phyloP scores from a whole-genome alignment of 768 basidiomycete genomes.

The Xerocomellus amylosporus region DNA sequence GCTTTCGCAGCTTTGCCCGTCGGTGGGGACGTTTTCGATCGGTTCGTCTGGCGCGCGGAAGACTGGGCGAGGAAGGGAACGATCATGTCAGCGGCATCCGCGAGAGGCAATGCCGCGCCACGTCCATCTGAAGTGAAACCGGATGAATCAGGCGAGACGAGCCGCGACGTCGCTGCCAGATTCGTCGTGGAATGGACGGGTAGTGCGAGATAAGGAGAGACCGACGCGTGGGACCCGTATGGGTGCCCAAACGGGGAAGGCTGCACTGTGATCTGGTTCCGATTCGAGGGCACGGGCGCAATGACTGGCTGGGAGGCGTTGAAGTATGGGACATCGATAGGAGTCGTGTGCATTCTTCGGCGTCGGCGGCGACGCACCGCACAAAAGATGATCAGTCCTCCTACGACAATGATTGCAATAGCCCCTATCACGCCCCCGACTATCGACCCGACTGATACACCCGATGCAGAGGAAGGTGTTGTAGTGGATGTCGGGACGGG shows the following conservation, averaged over 20 bases:
- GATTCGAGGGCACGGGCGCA: neutral
- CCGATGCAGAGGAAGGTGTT: slow-evolving; percentile 9
- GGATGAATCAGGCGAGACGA: neutral
- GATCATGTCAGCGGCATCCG: slow-evolving; percentile 23
- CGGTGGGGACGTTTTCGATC: neutral
- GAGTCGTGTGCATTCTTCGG: neutral
- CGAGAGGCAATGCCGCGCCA: neutral
- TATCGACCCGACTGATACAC: slow-evolving; percentile 12
- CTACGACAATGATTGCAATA: slow-evolving; percentile 11
- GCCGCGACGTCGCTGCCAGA: neutral
- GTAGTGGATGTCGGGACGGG: slow-evolving; percentile 7
- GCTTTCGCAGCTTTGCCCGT: slow-evolving; percentile 6
- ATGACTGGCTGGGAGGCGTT: neutral
- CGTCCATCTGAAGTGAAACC: neutral
- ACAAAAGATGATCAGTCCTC: slow-evolving; percentile 11
- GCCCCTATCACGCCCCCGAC: slow-evolving; percentile 25
- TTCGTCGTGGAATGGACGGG: slow-evolving; percentile 14
- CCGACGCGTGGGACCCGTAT: neutral
- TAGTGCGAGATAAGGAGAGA: slow-evolving; percentile 1
- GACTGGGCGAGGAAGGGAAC: slow-evolving; percentile 20
- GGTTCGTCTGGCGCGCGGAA: slow-evolving; percentile 1
- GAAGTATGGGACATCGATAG: neutral
- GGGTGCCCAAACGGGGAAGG: neutral
- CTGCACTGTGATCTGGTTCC: neutral
- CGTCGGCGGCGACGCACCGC: slow-evolving; percentile 12